Evolutionary conservation across 1,139 yeast species (phyloP).

Genomic region (Magnusiomyces suaveolens): DNA sequence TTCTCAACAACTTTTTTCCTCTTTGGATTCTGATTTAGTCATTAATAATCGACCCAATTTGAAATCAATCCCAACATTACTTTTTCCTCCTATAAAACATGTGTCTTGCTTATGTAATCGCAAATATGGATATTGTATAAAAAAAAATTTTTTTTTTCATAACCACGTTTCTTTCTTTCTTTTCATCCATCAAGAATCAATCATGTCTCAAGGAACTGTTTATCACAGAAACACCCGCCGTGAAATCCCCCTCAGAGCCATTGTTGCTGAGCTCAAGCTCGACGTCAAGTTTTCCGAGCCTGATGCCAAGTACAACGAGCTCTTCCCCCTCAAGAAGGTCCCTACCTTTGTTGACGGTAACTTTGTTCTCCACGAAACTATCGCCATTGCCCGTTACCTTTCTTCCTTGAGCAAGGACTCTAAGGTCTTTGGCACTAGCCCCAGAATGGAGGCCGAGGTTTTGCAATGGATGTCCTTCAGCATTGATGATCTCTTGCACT

Average conservation of each 20-base stretch:
- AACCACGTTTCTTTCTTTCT: no score
- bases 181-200: background rate
- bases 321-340: constrained; percentile 63
- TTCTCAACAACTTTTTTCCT: no score
- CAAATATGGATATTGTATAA: no score
- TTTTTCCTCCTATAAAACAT: no score
- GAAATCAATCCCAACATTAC: no score
- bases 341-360: constrained; percentile 77
- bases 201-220: constrained; percentile 31
- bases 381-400: constrained; percentile 53
- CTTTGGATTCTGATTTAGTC: no score
- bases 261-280: constrained; percentile 61
- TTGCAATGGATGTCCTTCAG: constrained; percentile 76
- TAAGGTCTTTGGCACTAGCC: constrained; percentile 52
- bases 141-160: no score
- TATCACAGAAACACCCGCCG: constrained; percentile 17
- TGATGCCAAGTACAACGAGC: constrained; percentile 38
- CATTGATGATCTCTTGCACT: constrained; percentile 56
- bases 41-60: no score
- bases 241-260: constrained; percentile 33
- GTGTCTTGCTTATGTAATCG: no score
- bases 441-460: constrained; percentile 59
- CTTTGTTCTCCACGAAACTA: constrained; percentile 62
- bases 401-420: constrained; percentile 25
- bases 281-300: constrained; percentile 52